Evolutionary conservation across 225 moss, liverwort and hornwort genomes (phyloP).

Genomic region (Anthoceros angustus): DNA sequence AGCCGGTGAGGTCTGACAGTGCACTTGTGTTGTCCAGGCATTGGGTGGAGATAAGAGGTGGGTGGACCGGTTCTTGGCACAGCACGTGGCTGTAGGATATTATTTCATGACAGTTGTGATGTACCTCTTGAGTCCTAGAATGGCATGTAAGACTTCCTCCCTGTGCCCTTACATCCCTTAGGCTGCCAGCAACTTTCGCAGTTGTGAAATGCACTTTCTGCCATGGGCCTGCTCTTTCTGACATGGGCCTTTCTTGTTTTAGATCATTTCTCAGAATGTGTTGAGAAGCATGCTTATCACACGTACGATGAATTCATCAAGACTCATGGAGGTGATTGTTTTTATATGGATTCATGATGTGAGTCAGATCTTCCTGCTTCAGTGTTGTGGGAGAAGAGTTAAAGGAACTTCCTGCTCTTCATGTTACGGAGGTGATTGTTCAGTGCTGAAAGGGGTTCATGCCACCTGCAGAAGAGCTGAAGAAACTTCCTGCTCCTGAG

Average conservation of each 20-base stretch:
- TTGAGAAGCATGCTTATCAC: slow-evolving; percentile 73
- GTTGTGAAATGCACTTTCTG: too few relatives aligned
- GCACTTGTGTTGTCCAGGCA: slow-evolving; percentile 19
- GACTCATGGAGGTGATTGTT: slow-evolving; percentile 34
- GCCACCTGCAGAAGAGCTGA: slow-evolving; percentile 31
- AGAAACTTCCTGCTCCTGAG: slow-evolving; percentile 61
- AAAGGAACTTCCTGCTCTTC: too few relatives aligned
- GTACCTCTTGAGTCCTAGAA: slow-evolving; percentile 83
- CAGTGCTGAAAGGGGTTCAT: neutral
- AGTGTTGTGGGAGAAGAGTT: neutral
- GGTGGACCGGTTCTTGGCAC: slow-evolving; percentile 72
- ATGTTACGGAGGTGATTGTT: too few relatives aligned
- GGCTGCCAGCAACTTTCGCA: neutral
- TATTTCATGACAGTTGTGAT: slow-evolving; percentile 68
- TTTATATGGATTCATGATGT: neutral
- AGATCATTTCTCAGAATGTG: slow-evolving; percentile 86
- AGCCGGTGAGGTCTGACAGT: neutral
- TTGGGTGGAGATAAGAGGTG: slow-evolving; percentile 78
- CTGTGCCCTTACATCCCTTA: neutral
- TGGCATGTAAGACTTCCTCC: slow-evolving; percentile 45
- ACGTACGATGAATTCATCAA: slow-evolving; percentile 79
- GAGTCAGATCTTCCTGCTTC: neutral
- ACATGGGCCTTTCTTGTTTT: neutral
- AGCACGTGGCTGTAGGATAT: slow-evolving; percentile 73
- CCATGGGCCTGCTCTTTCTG: neutral